Evolutionary conservation across 1,284 basidiomycete genomes (phyloP).

Genomic region (Phaffia rhodozyma): DNA sequence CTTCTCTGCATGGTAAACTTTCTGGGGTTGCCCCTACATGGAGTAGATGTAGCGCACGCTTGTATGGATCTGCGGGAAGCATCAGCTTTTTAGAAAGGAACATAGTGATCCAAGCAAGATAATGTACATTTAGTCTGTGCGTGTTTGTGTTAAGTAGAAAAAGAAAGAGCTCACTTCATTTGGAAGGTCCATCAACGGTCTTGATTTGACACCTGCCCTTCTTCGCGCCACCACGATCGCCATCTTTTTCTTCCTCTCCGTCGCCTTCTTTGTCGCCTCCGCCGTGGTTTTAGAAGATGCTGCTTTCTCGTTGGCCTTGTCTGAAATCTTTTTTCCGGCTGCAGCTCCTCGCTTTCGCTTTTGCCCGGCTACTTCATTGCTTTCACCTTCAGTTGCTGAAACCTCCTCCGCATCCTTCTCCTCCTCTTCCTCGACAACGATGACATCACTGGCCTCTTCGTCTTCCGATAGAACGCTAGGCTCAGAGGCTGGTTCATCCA

Average conservation of each 20-base stretch:
- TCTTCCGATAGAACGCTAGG: not conserved
- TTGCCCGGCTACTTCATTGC: not conserved
- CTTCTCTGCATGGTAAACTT: constrained; percentile 75
- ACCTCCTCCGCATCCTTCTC: not conserved
- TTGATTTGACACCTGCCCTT: constrained; percentile 17
- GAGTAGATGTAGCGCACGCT: constrained; percentile 71
- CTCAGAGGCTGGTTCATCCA: not conserved
- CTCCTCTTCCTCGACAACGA: not conserved
- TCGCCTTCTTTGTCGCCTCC: not conserved
- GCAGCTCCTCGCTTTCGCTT: constrained; percentile 1
- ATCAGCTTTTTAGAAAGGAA: constrained; percentile 28
- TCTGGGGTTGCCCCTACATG: constrained; percentile 92
- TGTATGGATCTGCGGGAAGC: constrained; percentile 61
- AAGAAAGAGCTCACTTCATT: constrained; percentile 19
- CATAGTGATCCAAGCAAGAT: not conserved
- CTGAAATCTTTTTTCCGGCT: not conserved
- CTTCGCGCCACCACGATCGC: constrained; percentile 14
- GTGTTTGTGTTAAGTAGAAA: not conserved
- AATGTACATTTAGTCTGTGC: not conserved
- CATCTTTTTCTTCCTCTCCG: constrained; percentile 13
- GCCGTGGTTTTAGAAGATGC: not conserved
- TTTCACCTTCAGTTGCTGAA: not conserved
- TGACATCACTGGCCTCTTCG: not conserved
- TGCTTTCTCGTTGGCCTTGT: not conserved
- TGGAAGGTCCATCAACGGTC: constrained; percentile 27